A percentile compares a stretch with the other conserved stretches of the same genome.
phyloP scores from a whole-genome alignment of 495 filamentous ascomycete genomes.

The Aspergillus sclerotioniger region DNA sequence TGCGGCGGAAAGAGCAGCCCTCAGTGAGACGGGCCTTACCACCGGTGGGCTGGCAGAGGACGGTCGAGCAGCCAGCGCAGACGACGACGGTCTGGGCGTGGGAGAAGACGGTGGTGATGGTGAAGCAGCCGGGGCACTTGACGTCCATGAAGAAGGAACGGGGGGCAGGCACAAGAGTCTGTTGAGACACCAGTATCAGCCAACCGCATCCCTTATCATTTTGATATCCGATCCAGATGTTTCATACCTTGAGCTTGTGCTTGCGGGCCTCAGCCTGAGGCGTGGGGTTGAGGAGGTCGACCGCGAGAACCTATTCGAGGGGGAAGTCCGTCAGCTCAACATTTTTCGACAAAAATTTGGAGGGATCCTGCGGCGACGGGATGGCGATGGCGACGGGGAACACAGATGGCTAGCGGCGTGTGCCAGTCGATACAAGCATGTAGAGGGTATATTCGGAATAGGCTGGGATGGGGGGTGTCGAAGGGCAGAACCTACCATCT shows the following conservation, averaged over 20 bases:
- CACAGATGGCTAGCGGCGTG: constrained; percentile 7
- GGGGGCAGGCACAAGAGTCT: constrained; percentile 92
- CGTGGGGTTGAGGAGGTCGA: constrained; percentile 98
- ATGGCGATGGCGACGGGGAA: constrained; percentile 18
- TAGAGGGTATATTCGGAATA: constrained; percentile 3
- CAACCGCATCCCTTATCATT: constrained; percentile 1
- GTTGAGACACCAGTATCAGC: constrained; percentile 7
- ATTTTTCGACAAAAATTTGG: constrained; percentile 12
- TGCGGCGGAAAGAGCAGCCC: constrained; percentile 98
- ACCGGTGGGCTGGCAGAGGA: constrained; percentile 97
- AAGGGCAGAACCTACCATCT: constrained; percentile 42
- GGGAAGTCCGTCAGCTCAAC: constrained; percentile 21
- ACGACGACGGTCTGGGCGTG: constrained; percentile 99
- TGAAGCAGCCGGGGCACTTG: constrained; percentile 99
- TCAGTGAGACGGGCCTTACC: constrained; percentile 96
- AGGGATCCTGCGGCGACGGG: constrained; percentile 2
- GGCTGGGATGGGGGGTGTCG: constrained; percentile 8
- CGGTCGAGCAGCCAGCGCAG: constrained; percentile 95
- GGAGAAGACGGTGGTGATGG: constrained; percentile 99
- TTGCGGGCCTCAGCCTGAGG: constrained; percentile 94
- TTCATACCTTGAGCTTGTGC: constrained; percentile 98
- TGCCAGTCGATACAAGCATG: not conserved
- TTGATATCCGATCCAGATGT: not conserved
- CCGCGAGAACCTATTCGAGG: constrained; percentile 86
- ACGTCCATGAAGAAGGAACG: constrained; percentile 99